Base-by-base conservation (phyloP, 2,329 filamentous ascomycete species). In the Tolypocladium paradoxum region DNA sequence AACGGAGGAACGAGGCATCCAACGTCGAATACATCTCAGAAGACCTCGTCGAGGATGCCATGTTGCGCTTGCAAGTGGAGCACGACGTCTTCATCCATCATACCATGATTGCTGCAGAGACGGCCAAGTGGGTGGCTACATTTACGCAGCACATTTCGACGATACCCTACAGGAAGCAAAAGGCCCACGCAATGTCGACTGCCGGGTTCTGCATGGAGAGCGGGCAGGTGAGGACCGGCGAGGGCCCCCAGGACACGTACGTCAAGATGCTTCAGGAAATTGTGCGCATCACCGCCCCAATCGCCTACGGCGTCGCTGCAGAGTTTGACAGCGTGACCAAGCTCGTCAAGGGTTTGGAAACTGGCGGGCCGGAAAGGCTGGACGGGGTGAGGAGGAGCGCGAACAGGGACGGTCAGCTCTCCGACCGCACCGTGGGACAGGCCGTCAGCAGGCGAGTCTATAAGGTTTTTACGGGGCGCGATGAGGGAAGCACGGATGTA, bases 121-220 rank as follows among this genome's bases (percentile, higher is more conserved):
- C 85, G 1, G 85, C 86, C 2, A 78, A 85, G 59, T 89, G 87
- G 84, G 82, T 91, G 33, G 73, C 77, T 33, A 74, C 79, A 35
- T 89, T 91, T 61, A 92, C 88, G 0, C 85, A 90, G 62, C 85
- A 92, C 64, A 83, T 92, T 49, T 87, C 85, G 8, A 87, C 84
- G 1, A 82, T 87, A 24, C 88, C 87, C 0, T 91, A 91, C 66
- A 81, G 81, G 57, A 78, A 73, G 50, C 75, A 76, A 59, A 69
- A 70, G 24, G 78, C 82, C 53, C 67, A 68, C 35, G 65, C 69
- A 49, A 73, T 73, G 52, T 74, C 77, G 1, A 73, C 77, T 14
- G 82, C 81, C 1, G 76, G 79, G 0, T 92, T 92, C 65, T 91
- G 87, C 68, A 90, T 91, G 85, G 87, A 89, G 51, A 73, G 75